Base-by-base conservation (phyloP, 1,284 basidiomycete genomes). In the Cutaneotrichosporon sp. region DNA sequence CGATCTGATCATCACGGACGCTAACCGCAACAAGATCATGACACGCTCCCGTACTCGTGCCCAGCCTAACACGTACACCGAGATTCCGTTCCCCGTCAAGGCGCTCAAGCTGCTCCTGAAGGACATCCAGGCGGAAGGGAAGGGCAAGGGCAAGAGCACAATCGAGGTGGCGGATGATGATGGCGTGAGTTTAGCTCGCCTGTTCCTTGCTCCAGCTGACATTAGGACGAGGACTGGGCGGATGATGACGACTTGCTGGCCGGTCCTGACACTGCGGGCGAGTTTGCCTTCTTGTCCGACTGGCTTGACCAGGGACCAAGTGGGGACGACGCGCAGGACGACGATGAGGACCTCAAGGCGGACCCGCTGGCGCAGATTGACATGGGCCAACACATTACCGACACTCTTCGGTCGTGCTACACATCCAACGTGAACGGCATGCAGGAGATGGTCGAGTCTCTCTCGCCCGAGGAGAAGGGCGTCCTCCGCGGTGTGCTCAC, bases 291-390 rank as follows among this genome's bases (percentile, higher is more conserved):
- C 59, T 59, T 79, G 12, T 77, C 76, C 26, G 71, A 67, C 38
- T 73, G 70, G 68, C 56, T 73, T 35, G 84, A 87, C 61, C 82
- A 82, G 52, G 84, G 86, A 48, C 78, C 84, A 20, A 77, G 84
- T 41, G 83, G 84, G 19, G 80, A 80, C 42, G 80, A 79, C 46
- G 85, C 87, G 53, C 78, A 79, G 49, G 90, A 93, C 65, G 88
- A 91, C 60, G 91, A 96, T 66, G 89, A 92, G 60, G 91, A 96
- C 68, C 79, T 96, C 48, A 84, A 83, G 72, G 82, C 82, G 45
- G 93, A 97, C 73, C 85, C 89, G 1, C 80, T 94, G 49, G 90
- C 87, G 34, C 84, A 85, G 62, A 86, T 97, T 71, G 88, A 97
- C 64, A 83, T 96, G 77, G 84, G 84, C 75, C 43, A 55, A 52